Evolutionary conservation across 805 yeast genomes (phyloP), one percentile per base, ranked within the genome.

Genomic region (Schwanniomyces sp.): DNA sequence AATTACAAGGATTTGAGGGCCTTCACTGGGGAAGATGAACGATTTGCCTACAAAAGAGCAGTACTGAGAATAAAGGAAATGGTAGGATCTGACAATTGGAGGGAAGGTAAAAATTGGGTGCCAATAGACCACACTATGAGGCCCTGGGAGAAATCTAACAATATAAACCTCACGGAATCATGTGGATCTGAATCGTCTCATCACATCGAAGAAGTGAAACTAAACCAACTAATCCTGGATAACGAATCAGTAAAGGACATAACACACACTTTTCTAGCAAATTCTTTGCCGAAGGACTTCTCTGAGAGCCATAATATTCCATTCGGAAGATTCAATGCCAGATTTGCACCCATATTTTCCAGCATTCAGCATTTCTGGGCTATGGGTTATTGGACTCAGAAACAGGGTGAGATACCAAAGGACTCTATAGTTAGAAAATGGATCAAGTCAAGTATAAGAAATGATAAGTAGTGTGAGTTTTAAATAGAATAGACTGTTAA

Each of bases 1-100:
- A 51, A 81, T 54, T 81, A 73, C 53, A 70, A 76, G 11, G 73
- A 82, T 44, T 60, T 75, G 16, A 68, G 71, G 9, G 81, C 82
- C 8, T 86, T 85, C 55, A 85, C 90, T 0, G 91, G 91, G 21
- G 89, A 86, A 55, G 91, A 85, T 63, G 91, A 86, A 58, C 76
- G 76, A 65, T 85, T 85, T 64, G 90, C 91, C 3, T 85, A 78
- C 56, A 81, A 80, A 51, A 66, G 91, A 53, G 91, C 91, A 0
- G 83, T 85, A 1, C 81, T 85, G 55, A 67, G 91, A 52, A 73
- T 86, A 32, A 72, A 73, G 44, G 86, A 81, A 53, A 81, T 81
- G 85, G 75, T 80, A 3, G 72, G 76, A 1, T 76, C 82, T 0
- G 67, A 63, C 30, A 45, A 59, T 27, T 85, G 88, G 86, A 74